Evolutionary conservation across 805 yeast genomes (phyloP), one percentile per base, ranked within the genome.

Genomic region (Ogataea methanolica): DNA sequence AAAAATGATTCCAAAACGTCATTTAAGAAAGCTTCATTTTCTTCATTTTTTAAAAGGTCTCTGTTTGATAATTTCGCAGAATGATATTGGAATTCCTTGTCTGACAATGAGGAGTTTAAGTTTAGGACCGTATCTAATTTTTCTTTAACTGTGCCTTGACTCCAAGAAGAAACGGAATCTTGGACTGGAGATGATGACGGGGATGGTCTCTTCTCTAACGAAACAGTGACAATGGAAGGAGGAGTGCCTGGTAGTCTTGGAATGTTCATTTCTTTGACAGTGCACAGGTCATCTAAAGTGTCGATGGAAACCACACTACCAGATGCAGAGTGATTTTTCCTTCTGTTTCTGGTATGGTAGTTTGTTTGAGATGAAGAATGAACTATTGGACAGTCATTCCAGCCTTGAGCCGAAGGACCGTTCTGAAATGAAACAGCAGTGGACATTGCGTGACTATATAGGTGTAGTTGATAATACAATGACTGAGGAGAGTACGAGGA

Each of bases 371-470:
- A 56, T 8, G 62, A 51, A 1, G 72, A 9, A 3, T 26, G 31
- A 26, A 26, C 11, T 3, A 26, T 63, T 0, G 83, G 83, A 57
- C 83, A 80, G 60, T 81, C 87, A 56, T 81, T 81, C 85, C 85
- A 81, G 14, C 85, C 85, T 3, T 58, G 42, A 15, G 58, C 42
- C n/a, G 59, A 48, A 22, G 60, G 49, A 12, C 61, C 61, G 41
- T 57, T 50, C 45, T 63, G 67, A 41, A 52, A 60, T 21, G 68
- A 57, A 33, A 26, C 26, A 15, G 33, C 41, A 39, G 55, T 43
- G 15, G 36, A 22, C 29, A 23, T 33, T 35, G 38, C n/a, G 19
- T n/a, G 11, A 3, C 2, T 17, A 16, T 16, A 15, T 39, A 26
- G 3, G n/a, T 23, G 11, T n/a, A 36, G 16, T 6, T 36, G 16